phyloP scores from a whole-genome alignment of 140 eudicot genomes.

The Ambrosia hybrid region DNA sequence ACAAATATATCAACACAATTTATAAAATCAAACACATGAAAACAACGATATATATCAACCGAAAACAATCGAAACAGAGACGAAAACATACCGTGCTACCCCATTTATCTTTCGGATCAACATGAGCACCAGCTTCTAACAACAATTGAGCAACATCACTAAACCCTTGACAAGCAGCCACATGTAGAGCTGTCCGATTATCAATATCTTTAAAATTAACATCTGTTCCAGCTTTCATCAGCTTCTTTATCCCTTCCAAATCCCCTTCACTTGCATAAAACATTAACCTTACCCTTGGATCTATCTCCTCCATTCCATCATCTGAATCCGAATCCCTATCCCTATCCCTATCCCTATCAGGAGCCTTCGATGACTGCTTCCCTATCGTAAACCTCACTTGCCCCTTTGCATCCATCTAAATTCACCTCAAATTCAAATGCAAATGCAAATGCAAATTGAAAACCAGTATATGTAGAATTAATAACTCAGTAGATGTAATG shows the following conservation, averaged over 20 bases:
- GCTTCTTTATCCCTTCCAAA: conserved; percentile 79
- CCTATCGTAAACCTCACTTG: conserved; percentile 44
- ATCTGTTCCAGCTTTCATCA: conserved; percentile 60
- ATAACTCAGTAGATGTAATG: background rate
- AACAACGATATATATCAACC: background rate
- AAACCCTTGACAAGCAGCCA: conserved; percentile 86
- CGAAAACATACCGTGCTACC: conserved; percentile 84
- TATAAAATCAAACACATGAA: background rate
- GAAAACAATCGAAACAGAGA: background rate
- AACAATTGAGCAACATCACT: conserved; percentile 63
- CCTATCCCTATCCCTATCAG: conserved; percentile 25
- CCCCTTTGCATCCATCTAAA: conserved; percentile 36
- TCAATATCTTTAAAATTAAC: conserved; percentile 83
- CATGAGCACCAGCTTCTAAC: conserved; percentile 61
- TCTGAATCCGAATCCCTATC: conserved; percentile 29
- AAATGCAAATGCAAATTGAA: background rate
- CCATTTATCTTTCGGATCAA: conserved; percentile 87
- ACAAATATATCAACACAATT: background rate
- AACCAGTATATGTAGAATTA: background rate
- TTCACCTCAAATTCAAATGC: conserved; percentile 1
- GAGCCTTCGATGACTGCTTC: conserved; percentile 77
- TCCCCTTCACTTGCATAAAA: conserved; percentile 71
- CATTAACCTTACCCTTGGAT: conserved; percentile 81
- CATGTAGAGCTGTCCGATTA: conserved; percentile 80
- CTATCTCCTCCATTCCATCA: conserved; percentile 47